Base-by-base conservation (phyloP, 306 rosid genomes). In the Purshia tridentata region DNA sequence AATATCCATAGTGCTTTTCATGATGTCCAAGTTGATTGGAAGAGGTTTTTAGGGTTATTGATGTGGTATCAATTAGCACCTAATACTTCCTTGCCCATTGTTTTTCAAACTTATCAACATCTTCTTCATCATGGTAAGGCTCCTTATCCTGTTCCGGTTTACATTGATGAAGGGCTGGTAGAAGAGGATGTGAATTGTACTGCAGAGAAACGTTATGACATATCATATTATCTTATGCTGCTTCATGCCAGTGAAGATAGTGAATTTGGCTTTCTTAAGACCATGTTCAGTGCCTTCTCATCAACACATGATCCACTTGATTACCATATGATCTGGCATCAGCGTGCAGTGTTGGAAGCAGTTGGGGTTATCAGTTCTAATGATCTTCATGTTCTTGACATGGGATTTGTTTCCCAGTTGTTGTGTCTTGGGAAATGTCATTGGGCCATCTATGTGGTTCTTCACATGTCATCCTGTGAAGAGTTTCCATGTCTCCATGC, bases 321-420 rank as follows among this genome's bases (percentile, higher is more conserved):
- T 83, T 90, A 91, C 82, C 97, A 94, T 70, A 94, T 91, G 97
- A 89, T 94, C 70, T 94, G 98, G 98, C 98, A 94, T 79, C 97
- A 91, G 68, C 84, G 92, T 72, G 90, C 86, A 37, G 84, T 91
- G 70, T 79, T 94, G 88, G 95, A 94, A 81, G 94, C 97, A 19
- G 86, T 89, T 55, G 98, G 98, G 72, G 93, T 81, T 62, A 91
- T 91, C 78, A 83, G 67, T 74, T 85, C 92, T 67, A 84, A 86
- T 59, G 98, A 94, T 84, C 96, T 94, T 78, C 91, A 91, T 84
- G 83, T 88, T 84, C 89, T 94, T 83, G 98, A 94, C 86, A 84
- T 91, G 90, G 87, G 88, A 58, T 80, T 86, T 76, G 91, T 94
- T 75, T 88, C 97, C 61, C 98, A 94, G 82, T 80, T 94, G 57